Evolutionary conservation across 805 yeast genomes (phyloP).

Genomic region (Saturnispora bothae): DNA sequence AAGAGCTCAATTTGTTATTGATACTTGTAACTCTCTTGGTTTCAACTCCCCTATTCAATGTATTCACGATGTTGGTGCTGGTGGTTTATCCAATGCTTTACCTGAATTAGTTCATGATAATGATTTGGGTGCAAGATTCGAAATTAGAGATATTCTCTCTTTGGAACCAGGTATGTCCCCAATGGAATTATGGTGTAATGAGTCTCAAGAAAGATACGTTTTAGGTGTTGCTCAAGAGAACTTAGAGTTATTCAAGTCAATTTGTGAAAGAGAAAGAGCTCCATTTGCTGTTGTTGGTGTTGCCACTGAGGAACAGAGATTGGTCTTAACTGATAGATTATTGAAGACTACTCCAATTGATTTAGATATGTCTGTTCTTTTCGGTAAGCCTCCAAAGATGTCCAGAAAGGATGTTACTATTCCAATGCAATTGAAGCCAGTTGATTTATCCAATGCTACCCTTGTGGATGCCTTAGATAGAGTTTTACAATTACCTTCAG

Average conservation of each 20-base stretch:
- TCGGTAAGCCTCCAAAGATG: conserved; percentile 97
- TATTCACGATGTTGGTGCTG: conserved; percentile 99
- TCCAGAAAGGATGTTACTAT: conserved; percentile 61
- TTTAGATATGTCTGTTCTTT: conserved; percentile 86
- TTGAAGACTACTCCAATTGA: conserved; percentile 84
- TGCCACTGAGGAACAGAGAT: conserved; percentile 80
- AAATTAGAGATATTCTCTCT: conserved; percentile 79
- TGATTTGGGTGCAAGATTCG: conserved; percentile 87
- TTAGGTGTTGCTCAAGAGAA: conserved; percentile 80
- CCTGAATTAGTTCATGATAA: conserved; percentile 98
- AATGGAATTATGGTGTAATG: conserved; percentile 99
- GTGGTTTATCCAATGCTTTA: conserved; percentile 93
- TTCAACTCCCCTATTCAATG: conserved; percentile 73
- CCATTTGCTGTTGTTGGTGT: conserved; percentile 92
- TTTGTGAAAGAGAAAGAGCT: conserved; percentile 93
- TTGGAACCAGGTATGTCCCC: conserved; percentile 98
- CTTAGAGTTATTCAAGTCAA: conserved; percentile 55
- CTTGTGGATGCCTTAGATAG: conserved; percentile 63
- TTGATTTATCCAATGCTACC: conserved; percentile 25
- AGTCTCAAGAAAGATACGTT: conserved; percentile 97
- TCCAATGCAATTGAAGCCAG: conserved; percentile 39
- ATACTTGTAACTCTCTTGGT: conserved; percentile 82
- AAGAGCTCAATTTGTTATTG: conserved; percentile 97
- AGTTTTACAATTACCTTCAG: conserved; percentile 83
- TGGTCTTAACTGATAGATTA: conserved; percentile 69